Base-by-base conservation (phyloP, 768 basidiomycete species). In the Suillus hirtellus region DNA sequence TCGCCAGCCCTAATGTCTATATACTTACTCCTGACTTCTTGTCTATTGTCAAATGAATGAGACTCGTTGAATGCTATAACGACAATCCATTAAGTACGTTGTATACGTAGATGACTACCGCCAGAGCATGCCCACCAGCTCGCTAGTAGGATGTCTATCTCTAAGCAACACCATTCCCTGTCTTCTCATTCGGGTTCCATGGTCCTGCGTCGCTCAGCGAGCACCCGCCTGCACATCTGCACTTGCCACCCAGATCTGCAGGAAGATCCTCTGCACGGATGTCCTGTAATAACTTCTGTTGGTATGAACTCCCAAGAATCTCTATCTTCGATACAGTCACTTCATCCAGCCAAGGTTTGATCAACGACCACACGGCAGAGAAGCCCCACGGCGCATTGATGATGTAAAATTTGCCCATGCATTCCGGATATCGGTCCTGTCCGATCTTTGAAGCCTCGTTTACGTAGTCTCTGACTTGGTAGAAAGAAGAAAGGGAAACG, bases 361-460 rank as follows among this genome's bases (percentile, higher is more conserved):
- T 86, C 67, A 95, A 73, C 21, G 79, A 73, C 96, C 96, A 99
- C 24, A 96, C 90, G 44, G 89, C 84, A 59, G 86, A 84, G 81
- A 99, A 99, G 59, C 87, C 83, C 88, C 90, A 98, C 0, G 96
- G 96, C 0, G 94, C 92, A 72, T 99, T 98, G 84, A 97, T 92
- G 83, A 99, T 95, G 82, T 93, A 99, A 81, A 99, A 98, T 74
- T 92, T 93, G 80, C 96, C 96, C 96, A 98, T 94, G 67, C 83
- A 87, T 76, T 96, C 93, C 1, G 95, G 93, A 76, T 95, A 99
- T 67, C 90, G 83, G 79, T 97, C 86, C 76, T 97, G 95, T 12
- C 93, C 93, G 75, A 99, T 89, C 34, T 74, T 72, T 0, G 90
- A 79, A 0, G 95, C 92, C 24, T 84, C 76, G 65, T 81, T 84